phyloP scores from a whole-genome alignment of 441 rosid species.

The Kokia cookei region DNA sequence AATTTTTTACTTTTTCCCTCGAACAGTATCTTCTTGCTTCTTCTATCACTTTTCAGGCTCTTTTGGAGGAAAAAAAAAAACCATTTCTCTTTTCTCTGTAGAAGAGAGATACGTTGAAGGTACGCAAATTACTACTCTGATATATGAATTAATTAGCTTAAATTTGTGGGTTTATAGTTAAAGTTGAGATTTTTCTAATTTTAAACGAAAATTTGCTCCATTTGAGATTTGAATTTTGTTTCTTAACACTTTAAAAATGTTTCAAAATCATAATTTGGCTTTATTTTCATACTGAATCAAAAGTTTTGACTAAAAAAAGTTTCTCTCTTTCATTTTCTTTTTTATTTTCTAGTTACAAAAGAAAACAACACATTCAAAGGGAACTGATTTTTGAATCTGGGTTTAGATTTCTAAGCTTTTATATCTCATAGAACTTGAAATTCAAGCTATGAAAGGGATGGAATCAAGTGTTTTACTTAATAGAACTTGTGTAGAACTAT shows the following conservation, averaged over 20 bases:
- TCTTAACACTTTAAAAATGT: not conserved
- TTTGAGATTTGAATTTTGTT: no score
- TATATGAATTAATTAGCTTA: not conserved
- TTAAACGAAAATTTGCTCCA: no score
- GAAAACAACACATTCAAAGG: not conserved
- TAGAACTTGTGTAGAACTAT: no score
- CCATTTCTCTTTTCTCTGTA: no score
- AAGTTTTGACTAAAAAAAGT: not conserved
- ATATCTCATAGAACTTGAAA: slow-evolving; percentile 6
- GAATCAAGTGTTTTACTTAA: slow-evolving; percentile 11
- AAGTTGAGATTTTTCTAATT: no score
- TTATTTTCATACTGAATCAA: not conserved
- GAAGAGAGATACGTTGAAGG: no score
- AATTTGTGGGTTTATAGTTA: no score
- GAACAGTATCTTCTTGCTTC: no score
- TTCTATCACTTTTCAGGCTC: no score
- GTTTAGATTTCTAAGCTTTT: not conserved
- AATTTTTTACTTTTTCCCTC: no score
- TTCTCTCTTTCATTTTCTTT: not conserved
- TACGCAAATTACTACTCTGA: not conserved
- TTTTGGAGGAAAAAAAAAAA: no score
- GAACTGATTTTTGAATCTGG: not conserved
- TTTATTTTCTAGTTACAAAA: not conserved
- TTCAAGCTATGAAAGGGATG: slow-evolving; percentile 42
- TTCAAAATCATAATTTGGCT: not conserved